These are phyloP conservation scores for Pluteus cervinus DNA, from an alignment of 768 basidiomycete genomes.

Conservation along the genomic window DNA sequence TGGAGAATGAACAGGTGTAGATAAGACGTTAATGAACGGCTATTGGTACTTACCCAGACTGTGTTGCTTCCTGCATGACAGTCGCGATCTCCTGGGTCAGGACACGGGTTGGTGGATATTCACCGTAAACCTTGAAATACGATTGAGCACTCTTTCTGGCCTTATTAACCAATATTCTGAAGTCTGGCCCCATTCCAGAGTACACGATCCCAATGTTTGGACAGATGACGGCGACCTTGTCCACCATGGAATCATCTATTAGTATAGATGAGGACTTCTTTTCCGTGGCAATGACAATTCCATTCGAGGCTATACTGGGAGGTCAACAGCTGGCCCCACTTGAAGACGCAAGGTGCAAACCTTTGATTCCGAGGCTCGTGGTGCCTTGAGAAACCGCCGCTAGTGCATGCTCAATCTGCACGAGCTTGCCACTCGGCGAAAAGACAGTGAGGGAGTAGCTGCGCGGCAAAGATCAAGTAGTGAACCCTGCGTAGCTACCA, in stretches of 20 bases:
- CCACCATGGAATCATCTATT: constrained; percentile 96
- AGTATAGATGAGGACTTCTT: constrained; percentile 98
- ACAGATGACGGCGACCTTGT: constrained; percentile 95
- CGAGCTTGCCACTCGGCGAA: constrained; percentile 97
- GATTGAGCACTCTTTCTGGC: constrained; percentile 97
- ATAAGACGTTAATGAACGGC: constrained; percentile 9
- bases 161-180: constrained; percentile 87
- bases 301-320: constrained; percentile 76
- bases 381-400: constrained; percentile 95
- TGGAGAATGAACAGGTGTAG: constrained; percentile 23
- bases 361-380: constrained; percentile 98
- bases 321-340: constrained; percentile 5
- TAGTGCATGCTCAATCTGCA: constrained; percentile 99
- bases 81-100: constrained; percentile 96
- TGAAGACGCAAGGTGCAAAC: constrained; percentile 34
- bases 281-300: constrained; percentile 98
- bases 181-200: constrained; percentile 99
- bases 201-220: constrained; percentile 99
- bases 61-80: constrained; percentile 98
- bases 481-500: constrained; percentile 6
- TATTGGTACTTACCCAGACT: constrained; percentile 74
- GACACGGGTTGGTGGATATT: constrained; percentile 95
- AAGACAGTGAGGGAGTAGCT: constrained; percentile 99
- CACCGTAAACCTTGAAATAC: constrained; percentile 99
- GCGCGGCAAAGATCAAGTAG: constrained; percentile 10